Conservation (phyloP, 2,329 filamentous ascomycete genomes). For the Calonectria pseudoreteaudii region DNA sequence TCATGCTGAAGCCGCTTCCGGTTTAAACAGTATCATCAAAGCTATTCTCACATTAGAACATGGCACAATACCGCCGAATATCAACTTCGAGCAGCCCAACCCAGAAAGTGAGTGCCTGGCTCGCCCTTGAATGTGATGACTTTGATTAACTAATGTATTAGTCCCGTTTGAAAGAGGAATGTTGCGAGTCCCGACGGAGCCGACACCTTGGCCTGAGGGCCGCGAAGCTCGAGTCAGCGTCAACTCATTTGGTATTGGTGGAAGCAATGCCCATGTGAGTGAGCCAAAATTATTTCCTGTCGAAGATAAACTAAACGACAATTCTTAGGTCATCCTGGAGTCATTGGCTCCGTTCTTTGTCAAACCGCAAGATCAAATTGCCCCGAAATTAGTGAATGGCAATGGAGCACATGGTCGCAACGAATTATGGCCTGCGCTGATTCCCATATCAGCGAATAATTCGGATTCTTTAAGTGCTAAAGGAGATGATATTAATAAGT, state of each 20-base stretch:
- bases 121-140: neutral
- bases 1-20: constrained; percentile 49
- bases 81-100: constrained; percentile 44
- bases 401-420: neutral
- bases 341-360: neutral
- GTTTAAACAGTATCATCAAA: constrained; percentile 45
- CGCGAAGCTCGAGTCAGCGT: constrained; percentile 44
- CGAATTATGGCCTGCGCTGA: neutral
- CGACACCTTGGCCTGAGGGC: constrained; percentile 41
- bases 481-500: neutral
- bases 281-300: neutral
- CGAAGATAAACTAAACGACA: neutral
- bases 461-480: neutral
- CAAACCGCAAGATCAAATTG: neutral
- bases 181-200: constrained; percentile 38
- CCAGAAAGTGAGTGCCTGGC: neutral
- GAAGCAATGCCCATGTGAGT: constrained; percentile 49
- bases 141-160: neutral
- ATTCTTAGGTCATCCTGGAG: neutral
- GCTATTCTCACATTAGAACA: constrained; percentile 46
- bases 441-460: neutral
- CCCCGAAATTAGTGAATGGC: neutral
- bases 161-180: constrained; percentile 37
- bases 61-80: constrained; percentile 45
- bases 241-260: constrained; percentile 53